Base-by-base conservation (phyloP, 805 yeast species). In the Candida khao-thaluensis region DNA sequence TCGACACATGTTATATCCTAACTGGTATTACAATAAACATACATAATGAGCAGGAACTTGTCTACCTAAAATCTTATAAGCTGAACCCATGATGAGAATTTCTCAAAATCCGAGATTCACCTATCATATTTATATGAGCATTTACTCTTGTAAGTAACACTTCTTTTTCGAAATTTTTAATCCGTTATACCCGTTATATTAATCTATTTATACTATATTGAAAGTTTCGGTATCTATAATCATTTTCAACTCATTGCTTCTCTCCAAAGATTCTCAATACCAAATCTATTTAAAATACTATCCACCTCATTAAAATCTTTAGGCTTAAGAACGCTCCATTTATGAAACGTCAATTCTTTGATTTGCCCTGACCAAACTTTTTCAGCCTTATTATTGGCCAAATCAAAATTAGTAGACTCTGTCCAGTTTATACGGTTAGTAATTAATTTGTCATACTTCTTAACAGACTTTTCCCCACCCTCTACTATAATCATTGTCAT, bases 281-380 rank as follows among this genome's bases (percentile, higher is more conserved):
- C 72, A 49, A 77, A 79, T 46, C 76, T 64, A 1, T 56, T 51
- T 30, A 87, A 56, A 17, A 77, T 62, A 11, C 64, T 63, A 18
- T 72, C 48, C 0, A 84, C 74, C 4, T 75, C 80, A 1, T 69
- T 75, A 33, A 75, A 80, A 34, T 69, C 56, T 7, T 64, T 57
- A 7, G 82, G 74, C 33, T 71, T 62, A 60, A 77, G 78, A 31
- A 78, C 67, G 2, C 85, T 76, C 95, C 95, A 90, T 49, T 74
- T 76, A 31, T 70, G 70, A 57, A 87, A 88, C 38, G 70, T 70
- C 9, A 73, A 54, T 1, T 69, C 71, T 25, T 60, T 57, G 27
- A 85, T 43, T 47, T 74, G 76, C 1, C 96, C 96, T 43, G 77
- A 82, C 95, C 96, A 87, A 2, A 83, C 44, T 14, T 81, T 47